These are phyloP conservation scores for Rhizophagus clarus DNA, from an alignment of 192 early-diverging fungal species.

Conservation along the genomic window DNA sequence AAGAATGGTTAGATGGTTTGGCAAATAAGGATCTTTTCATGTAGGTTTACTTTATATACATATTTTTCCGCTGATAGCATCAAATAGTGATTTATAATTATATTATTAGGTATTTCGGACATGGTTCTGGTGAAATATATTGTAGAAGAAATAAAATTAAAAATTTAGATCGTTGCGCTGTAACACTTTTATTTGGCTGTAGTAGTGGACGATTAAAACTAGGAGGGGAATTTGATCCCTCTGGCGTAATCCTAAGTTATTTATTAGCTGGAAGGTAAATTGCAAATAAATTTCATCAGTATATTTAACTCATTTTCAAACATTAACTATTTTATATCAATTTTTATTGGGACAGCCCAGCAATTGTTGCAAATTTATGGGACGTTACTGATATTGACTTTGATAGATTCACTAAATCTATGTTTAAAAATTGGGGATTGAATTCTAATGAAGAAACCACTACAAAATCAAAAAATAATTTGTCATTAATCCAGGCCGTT, in stretches of 20 bases:
- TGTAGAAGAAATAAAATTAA: constrained; percentile 68
- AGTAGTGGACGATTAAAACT: constrained; percentile 81
- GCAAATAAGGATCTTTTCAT: constrained; percentile 49
- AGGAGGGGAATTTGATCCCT: constrained; percentile 87
- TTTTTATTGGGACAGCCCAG: constrained; percentile 52
- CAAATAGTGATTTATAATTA: constrained; percentile 15
- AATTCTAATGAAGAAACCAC: constrained; percentile 28
- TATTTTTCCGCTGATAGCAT: background rate
- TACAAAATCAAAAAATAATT: background rate
- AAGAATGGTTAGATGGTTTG: constrained; percentile 64
- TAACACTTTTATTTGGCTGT: constrained; percentile 89
- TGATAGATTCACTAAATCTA: constrained; percentile 77
- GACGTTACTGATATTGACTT: constrained; percentile 98
- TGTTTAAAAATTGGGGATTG: constrained; percentile 79
- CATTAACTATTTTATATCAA: constrained; percentile 1
- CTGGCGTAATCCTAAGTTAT: constrained; percentile 83
- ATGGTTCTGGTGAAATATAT: constrained; percentile 89
- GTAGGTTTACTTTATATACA: constrained; percentile 34
- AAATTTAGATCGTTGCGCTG: constrained; percentile 67
- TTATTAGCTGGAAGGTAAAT: constrained; percentile 78
- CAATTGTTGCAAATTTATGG: constrained; percentile 94
- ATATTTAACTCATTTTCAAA: constrained; percentile 2
- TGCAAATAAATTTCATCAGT: background rate
- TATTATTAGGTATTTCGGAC: constrained; percentile 82
- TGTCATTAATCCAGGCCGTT: constrained; percentile 79